Conservation (phyloP, 2,329 filamentous ascomycete species). For the Hypoxylon sp. region DNA sequence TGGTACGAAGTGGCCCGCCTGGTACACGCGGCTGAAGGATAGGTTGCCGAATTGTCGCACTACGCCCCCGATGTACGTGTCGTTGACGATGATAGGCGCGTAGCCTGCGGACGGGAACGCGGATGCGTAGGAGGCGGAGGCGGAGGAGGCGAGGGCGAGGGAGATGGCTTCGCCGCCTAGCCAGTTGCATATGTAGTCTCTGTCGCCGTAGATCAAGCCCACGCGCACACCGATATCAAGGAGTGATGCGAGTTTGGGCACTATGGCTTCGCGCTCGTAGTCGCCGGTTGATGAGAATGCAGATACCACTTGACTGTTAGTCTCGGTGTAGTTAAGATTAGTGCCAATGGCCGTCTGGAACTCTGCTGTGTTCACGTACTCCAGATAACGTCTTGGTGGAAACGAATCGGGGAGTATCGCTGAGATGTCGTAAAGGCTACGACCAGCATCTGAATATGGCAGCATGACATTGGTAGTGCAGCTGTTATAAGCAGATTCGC, state of each 20-base stretch:
- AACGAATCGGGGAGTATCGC: conserved; percentile 63
- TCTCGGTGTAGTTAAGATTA: conserved; percentile 69
- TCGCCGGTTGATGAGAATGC: conserved; percentile 59
- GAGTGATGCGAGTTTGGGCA: conserved; percentile 64
- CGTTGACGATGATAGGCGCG: conserved; percentile 65
- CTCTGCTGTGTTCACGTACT: conserved; percentile 68
- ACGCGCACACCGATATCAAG: conserved; percentile 70
- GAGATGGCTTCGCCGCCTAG: conserved; percentile 67
- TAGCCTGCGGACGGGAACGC: conserved; percentile 75
- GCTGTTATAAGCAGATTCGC: conserved; percentile 67
- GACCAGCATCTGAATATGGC: conserved; percentile 56
- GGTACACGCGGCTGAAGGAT: conserved; percentile 68
- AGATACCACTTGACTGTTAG: conserved; percentile 57
- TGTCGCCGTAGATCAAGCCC: conserved; percentile 69
- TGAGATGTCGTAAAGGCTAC: conserved; percentile 51
- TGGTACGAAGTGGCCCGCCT: conserved; percentile 67
- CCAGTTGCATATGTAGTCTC: conserved; percentile 71
- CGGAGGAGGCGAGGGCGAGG: conserved; percentile 62
- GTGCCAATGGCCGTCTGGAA: conserved; percentile 71
- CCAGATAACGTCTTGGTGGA: conserved; percentile 65
- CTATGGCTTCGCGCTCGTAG: conserved; percentile 49
- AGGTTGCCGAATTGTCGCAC: conserved; percentile 77
- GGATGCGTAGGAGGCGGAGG: conserved; percentile 61
- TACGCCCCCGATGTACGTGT: conserved; percentile 71
- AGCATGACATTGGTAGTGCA: conserved; percentile 71